Base-by-base conservation (phyloP, 169 alveolate genomes). In the Babesia bovis region DNA sequence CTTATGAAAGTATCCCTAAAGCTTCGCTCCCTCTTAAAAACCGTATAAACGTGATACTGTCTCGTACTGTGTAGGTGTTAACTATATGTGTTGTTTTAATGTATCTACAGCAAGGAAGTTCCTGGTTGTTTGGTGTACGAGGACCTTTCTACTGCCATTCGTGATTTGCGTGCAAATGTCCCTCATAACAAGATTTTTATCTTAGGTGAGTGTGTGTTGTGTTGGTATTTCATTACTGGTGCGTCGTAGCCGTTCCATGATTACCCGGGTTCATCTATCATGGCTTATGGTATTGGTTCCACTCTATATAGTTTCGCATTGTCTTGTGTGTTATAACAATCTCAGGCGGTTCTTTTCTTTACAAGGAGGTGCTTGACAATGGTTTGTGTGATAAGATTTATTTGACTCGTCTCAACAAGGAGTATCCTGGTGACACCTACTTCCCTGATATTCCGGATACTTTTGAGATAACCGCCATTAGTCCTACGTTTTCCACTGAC, bases 1-100 rank as follows among this genome's bases (percentile, higher is more conserved):
- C 98, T 28, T 97, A 98, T 96, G 97, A 94, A 42, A 90, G 96
- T 40, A 72, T 95, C 26, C 98, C 98, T 0, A 78, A 72, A 50
- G 67, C 70, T 32, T 58, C 38, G 32, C 85, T 90, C 23, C 98
- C 99, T 0, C 85, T 97, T 12, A 70, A 81, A 21, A 87, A 92
- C 53, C 74, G 99, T 33, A 75, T 90, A 44, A 95, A 95, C 87
- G 91, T 94, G 21, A 93, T 94, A 12, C 35, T 96, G n/a, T 89
- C 95, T 23, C 66, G 87, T 49, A 73, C 85, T 9, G 85, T 95
- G 79, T 85, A 83, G 42, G 63, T 66, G 21, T 9, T 30, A 13
- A 10, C 17, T 17, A 68, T 66, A 3, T 7, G 66, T 57, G 45
- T 38, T 23, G 35, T 42, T 21, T 25, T 19, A 47, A 17, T 38